A percentile compares a stretch with the other conserved stretches of the same genome.
These are phyloP conservation scores for Trichoderma koningii DNA, from an alignment of 2,329 filamentous ascomycete species.

Conservation along the genomic window DNA sequence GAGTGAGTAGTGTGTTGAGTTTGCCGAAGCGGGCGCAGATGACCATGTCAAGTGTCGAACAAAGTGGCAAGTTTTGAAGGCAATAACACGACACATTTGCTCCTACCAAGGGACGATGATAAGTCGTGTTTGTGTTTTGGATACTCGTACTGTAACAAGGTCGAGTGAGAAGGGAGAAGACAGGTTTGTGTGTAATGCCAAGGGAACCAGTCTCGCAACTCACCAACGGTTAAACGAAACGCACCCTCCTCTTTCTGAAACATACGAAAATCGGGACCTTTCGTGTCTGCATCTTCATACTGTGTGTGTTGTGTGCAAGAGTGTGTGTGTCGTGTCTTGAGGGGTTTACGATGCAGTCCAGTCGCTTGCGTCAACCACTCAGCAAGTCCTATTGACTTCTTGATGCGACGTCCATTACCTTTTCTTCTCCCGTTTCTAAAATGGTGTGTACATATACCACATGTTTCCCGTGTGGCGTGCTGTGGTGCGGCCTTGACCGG, in stretches of 20 bases:
- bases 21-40: background rate
- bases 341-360: background rate
- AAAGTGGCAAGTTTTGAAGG: background rate
- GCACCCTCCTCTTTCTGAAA: slow-evolving; percentile 4
- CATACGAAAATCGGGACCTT: background rate
- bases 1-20: background rate
- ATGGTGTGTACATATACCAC: background rate
- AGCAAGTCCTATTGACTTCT: background rate
- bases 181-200: background rate
- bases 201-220: background rate
- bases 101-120: too few species aligned
- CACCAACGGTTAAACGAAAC: background rate
- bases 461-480: slow-evolving; percentile 1
- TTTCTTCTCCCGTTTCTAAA: too few species aligned
- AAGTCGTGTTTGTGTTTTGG: too few species aligned
- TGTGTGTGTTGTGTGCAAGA: background rate
- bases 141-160: too few species aligned
- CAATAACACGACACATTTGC: background rate
- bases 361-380: slow-evolving; percentile 1
- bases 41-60: too few species aligned
- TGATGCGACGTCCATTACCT: background rate
- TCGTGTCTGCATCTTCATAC: background rate
- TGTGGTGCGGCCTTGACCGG: slow-evolving; percentile 12
- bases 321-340: background rate
- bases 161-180: too few species aligned